Evolutionary conservation across 371 early-diverging fungal genomes (phyloP).

Genomic region (Lichtheimia hyalospora): DNA sequence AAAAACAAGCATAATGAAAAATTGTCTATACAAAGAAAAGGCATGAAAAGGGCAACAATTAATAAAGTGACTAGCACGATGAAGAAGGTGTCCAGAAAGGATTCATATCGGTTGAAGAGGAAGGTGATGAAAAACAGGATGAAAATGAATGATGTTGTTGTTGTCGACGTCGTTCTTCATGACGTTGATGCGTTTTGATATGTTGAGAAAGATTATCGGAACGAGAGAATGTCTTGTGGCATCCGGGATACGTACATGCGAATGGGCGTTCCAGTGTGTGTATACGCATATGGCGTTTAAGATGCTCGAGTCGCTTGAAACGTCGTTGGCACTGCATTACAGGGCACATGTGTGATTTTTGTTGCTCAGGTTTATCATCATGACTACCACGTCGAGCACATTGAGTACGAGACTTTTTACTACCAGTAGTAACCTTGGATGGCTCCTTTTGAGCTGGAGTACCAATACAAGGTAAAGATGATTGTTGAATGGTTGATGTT

Average conservation of each 20-base stretch:
- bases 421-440: slow-evolving; percentile 1
- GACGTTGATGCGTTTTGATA: slow-evolving; percentile 60
- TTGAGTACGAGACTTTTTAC: not conserved
- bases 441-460: not conserved
- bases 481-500: slow-evolving; percentile 5
- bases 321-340: slow-evolving; percentile 49
- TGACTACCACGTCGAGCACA: not conserved
- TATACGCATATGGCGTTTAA: slow-evolving; percentile 87
- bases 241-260: slow-evolving; percentile 61
- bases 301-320: slow-evolving; percentile 84
- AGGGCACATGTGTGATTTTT: slow-evolving; percentile 45
- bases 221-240: slow-evolving; percentile 78
- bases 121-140: slow-evolving; percentile 3
- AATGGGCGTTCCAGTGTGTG: slow-evolving; percentile 83
- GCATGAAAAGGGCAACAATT: not conserved
- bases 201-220: slow-evolving; percentile 73
- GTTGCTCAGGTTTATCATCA: slow-evolving; percentile 6
- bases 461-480: not conserved
- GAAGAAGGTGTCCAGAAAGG: too few relatives aligned
- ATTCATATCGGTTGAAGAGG: not conserved
- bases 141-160: slow-evolving; percentile 13
- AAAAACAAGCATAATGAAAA: slow-evolving; percentile 3
- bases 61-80: too few relatives aligned
- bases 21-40: slow-evolving; percentile 1
- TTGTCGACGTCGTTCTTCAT: slow-evolving; percentile 25